Evolutionary conservation across 2,329 filamentous ascomycete species (phyloP).

Genomic region (Monascus ruber): DNA sequence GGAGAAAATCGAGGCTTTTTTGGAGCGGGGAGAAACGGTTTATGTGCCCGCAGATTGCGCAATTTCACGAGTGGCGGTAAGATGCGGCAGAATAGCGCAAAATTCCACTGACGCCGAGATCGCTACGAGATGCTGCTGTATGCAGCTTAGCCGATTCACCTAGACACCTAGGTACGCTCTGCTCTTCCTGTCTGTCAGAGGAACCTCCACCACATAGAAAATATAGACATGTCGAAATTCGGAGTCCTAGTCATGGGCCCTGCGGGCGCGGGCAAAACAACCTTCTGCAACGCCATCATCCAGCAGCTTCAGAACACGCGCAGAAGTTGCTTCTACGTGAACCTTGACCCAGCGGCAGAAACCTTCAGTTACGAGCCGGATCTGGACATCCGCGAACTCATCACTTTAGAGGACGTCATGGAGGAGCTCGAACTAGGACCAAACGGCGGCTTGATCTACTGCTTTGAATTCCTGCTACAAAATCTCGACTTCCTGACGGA

Average conservation of each 20-base stretch:
- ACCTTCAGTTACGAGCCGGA: constrained; percentile 84
- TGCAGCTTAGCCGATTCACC: not conserved
- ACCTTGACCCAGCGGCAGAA: constrained; percentile 93
- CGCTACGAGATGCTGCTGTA: not conserved
- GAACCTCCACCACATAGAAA: not conserved
- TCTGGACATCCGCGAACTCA: constrained; percentile 89
- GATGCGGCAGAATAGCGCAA: constrained; percentile 8
- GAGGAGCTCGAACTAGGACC: constrained; percentile 83
- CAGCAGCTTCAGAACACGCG: constrained; percentile 83
- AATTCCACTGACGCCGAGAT: not conserved
- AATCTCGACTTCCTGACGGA: constrained; percentile 88
- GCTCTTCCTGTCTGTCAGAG: not conserved
- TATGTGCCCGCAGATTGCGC: constrained; percentile 18
- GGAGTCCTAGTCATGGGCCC: constrained; percentile 93
- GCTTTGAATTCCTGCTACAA: constrained; percentile 90
- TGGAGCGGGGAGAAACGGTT: constrained; percentile 4
- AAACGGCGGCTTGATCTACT: constrained; percentile 89
- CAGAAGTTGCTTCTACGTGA: constrained; percentile 94
- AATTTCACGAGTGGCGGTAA: constrained; percentile 16
- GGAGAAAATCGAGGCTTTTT: constrained; percentile 11
- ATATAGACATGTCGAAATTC: constrained; percentile 68
- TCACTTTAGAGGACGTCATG: constrained; percentile 91
- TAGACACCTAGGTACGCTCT: not conserved
- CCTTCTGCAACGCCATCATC: constrained; percentile 88
- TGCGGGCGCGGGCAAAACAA: constrained; percentile 91